phyloP scores from a whole-genome alignment of 2,329 filamentous ascomycete species.

The Gliomastix tumulicola region DNA sequence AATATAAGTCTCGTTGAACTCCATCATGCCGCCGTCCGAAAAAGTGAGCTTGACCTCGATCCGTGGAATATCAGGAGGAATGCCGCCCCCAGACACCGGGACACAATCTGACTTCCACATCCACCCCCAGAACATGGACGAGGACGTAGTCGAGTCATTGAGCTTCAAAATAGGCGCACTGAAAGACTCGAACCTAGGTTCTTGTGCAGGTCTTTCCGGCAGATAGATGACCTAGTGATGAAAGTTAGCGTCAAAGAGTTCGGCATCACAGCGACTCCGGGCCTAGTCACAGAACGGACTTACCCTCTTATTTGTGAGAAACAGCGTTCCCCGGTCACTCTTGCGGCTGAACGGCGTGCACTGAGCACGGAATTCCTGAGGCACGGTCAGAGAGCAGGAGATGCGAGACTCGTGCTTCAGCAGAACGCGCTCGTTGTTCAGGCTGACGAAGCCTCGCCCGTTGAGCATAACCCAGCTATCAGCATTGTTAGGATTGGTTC shows the following conservation, averaged over 20 bases:
- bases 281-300: slow-evolving; percentile 25
- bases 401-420: slow-evolving; percentile 77
- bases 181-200: slow-evolving; percentile 70
- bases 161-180: slow-evolving; percentile 82
- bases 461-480: slow-evolving; percentile 87
- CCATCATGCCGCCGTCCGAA: slow-evolving; percentile 90
- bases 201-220: slow-evolving; percentile 58
- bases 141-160: slow-evolving; percentile 71
- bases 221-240: slow-evolving; percentile 80
- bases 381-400: slow-evolving; percentile 65
- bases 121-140: slow-evolving; percentile 90
- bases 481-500: slow-evolving; percentile 45
- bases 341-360: slow-evolving; percentile 60
- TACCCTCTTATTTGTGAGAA: slow-evolving; percentile 82
- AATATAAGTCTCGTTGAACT: slow-evolving; percentile 79
- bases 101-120: slow-evolving; percentile 77
- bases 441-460: slow-evolving; percentile 70
- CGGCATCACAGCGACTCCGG: too few relatives aligned
- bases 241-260: too few relatives aligned
- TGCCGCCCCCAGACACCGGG: slow-evolving; percentile 76
- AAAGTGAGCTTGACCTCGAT: slow-evolving; percentile 83
- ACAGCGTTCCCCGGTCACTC: slow-evolving; percentile 67
- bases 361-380: slow-evolving; percentile 54
- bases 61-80: slow-evolving; percentile 64
- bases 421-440: slow-evolving; percentile 76